These are phyloP conservation scores for Talaromyces sp. DNA, from an alignment of 2,329 filamentous ascomycete genomes.

Conservation along the genomic window DNA sequence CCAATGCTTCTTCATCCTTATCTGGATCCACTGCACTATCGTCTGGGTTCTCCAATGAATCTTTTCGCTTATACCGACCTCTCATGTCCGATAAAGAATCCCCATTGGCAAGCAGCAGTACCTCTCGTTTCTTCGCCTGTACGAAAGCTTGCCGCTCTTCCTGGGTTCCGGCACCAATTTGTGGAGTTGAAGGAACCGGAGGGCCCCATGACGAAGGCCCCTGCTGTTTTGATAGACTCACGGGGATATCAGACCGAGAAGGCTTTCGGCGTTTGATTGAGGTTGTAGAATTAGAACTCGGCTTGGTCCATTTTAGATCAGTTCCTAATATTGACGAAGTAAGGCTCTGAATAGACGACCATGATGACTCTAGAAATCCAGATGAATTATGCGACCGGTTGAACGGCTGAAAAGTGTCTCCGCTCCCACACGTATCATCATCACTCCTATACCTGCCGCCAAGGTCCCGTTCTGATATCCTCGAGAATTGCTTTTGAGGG, in stretches of 20 bases:
- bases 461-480: conserved; percentile 19
- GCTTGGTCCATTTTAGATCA: conserved; percentile 27
- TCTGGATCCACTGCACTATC: conserved; percentile 35
- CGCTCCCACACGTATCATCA: conserved; percentile 22
- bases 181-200: conserved; percentile 25
- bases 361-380: conserved; percentile 42
- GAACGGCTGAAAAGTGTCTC: conserved; percentile 19
- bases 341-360: conserved; percentile 46
- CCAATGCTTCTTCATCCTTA: conserved; percentile 68
- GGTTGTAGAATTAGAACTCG: conserved; percentile 24
- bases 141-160: conserved; percentile 43
- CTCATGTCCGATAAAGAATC: conserved; percentile 32
- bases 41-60: conserved; percentile 36
- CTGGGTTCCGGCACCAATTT: conserved; percentile 35
- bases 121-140: conserved; percentile 46
- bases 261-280: conserved; percentile 31
- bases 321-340: conserved; percentile 47
- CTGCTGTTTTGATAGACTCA: conserved; percentile 22
- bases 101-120: conserved; percentile 40
- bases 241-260: conserved; percentile 32
- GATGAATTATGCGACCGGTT: conserved; percentile 15
- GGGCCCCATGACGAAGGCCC: conserved; percentile 40
- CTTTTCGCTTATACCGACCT: conserved; percentile 43
- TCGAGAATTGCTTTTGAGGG: conserved; percentile 35
- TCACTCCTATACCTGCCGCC: conserved; percentile 20